Base-by-base conservation (phyloP, 257 asterid species). In the Scutellaria minor region DNA sequence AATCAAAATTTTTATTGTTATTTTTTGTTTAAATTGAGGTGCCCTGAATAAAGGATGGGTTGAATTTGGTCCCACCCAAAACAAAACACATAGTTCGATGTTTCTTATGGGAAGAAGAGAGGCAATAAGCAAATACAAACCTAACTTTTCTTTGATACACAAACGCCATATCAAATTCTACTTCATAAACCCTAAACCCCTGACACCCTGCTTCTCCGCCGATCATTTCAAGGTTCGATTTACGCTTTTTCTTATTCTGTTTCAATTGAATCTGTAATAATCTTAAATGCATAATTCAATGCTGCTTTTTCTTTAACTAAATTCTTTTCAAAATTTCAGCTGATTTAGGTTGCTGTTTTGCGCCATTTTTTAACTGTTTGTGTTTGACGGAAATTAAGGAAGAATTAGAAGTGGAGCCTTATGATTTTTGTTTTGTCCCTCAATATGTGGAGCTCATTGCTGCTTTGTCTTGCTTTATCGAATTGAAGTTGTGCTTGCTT, bases 171-270 rank as follows among this genome's bases (percentile, higher is more conserved):
- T 48, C 41, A 13, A 45, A 42, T 52, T 24, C 35, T 31, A 50
- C 52, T 55, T 61, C 39, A 9, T 58, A 64, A 71, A 77, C 74
- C 81, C 77, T 66, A 71, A 64, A 5, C 64, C 77, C 68, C 41
- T 22, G 3, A 31, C 37, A 14, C 35, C 56, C 22, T 9, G 50
- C 22, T 52, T 10, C n/a, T 37, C 53, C 8, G 51, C 27, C 75
- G 9, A 5, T 70, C 68, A 47, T 48, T 64, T 71, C 70, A 31
- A 71, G 81, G 77, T 71, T 65, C 27, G 69, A 24, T 44, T 77
- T 70, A 46, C 27, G 7, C 68, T 31, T 56, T 65, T 9, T 22
- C n/a, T 24, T 18, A 6, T 13, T 41, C 48, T 13, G 24, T 54
- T 68, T 7, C 6, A 44, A 44, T 22, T 41, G 9, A 24, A 40